Base-by-base conservation (phyloP, 2,329 filamentous ascomycete genomes). In the Ophidiomyces ophidiicola region DNA sequence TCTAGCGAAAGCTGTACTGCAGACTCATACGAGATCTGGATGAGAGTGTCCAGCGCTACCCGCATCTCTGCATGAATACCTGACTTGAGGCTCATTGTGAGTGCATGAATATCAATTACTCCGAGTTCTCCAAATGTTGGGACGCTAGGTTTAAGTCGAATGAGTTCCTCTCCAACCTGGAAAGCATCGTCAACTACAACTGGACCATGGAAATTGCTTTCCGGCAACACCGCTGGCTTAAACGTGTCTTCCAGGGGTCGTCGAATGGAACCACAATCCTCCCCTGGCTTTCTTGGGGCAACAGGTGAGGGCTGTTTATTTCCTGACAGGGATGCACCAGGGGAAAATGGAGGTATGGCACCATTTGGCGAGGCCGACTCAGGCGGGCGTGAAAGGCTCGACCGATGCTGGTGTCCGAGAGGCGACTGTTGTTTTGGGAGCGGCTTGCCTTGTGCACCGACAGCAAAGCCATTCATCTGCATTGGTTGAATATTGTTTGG, bases 21-120 rank as follows among this genome's bases (percentile, higher is more conserved):
- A 11, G 67, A 63, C 39, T 80, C 74, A 26, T 73, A 73, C 2
- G 82, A 84, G 8, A 90, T 69, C 14, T 74, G 76, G 6, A 77
- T 78, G 24, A 98, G 67, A 0, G 82, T 84, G 57, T 96, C 90
- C 31, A 98, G 67, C 2, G 88, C 88, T 45, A 94, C 64, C 6
- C 88, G 78, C n/a, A 94, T 80, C 61, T 98, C 90, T 4, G 78
- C 78, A 50, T 86, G 80, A 30, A 96, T 82, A 1, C 88, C 88
- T 39, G 82, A 92, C 55, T 94, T 86, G 25, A 98, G 66, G 52
- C 85, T 86, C 67, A 86, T 81, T 0, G 80, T 94, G 28, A 98
- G 69, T 14, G 88, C 86, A 48, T 87, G 80, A 19, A 96, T 80
- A 53, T 98, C 88, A 46, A 96, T 82, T 14, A 85, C 72, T 6